These are phyloP conservation scores for Aureobasidium vineae DNA, from an alignment of 2,329 filamentous ascomycete species.

Conservation along the genomic window DNA sequence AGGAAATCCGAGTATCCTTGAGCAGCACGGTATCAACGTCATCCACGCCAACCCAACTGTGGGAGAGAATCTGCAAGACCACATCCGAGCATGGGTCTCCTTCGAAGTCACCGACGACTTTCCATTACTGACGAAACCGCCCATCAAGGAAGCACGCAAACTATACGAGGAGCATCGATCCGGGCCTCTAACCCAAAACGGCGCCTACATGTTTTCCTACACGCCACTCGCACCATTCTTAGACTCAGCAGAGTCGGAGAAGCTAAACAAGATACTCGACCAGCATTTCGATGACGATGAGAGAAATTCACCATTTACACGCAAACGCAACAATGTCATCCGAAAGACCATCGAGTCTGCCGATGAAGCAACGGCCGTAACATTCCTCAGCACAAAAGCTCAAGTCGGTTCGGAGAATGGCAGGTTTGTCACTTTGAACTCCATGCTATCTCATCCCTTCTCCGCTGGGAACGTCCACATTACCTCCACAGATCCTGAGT, in stretches of 20 bases:
- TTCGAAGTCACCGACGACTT: conserved; percentile 33
- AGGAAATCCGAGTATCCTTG: conserved; percentile 44
- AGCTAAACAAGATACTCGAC: background rate
- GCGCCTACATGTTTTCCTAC: conserved; percentile 12
- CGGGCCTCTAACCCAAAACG: background rate
- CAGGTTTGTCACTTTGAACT: conserved; percentile 31
- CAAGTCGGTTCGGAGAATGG: background rate
- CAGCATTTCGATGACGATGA: background rate
- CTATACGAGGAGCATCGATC: background rate
- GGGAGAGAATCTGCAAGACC: conserved; percentile 53
- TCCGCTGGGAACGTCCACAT: conserved; percentile 35
- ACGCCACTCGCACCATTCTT: conserved; percentile 4
- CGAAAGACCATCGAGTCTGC: background rate
- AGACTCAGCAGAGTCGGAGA: background rate
- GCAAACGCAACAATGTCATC: background rate
- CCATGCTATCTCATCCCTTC: conserved; percentile 34
- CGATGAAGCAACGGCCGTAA: background rate
- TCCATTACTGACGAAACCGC: conserved; percentile 21
- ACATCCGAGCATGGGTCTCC: conserved; percentile 33
- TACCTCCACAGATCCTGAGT: conserved; percentile 27
- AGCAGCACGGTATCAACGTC: conserved; percentile 42
- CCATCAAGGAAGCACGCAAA: background rate
- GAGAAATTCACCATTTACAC: background rate
- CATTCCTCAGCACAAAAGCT: background rate
- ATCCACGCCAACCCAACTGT: conserved; percentile 45